Percentiles rank a stretch among this genome's conserved stretches.
Conservation (phyloP, 2,329 filamentous ascomycete species). For the Monosporascus sp. region DNA sequence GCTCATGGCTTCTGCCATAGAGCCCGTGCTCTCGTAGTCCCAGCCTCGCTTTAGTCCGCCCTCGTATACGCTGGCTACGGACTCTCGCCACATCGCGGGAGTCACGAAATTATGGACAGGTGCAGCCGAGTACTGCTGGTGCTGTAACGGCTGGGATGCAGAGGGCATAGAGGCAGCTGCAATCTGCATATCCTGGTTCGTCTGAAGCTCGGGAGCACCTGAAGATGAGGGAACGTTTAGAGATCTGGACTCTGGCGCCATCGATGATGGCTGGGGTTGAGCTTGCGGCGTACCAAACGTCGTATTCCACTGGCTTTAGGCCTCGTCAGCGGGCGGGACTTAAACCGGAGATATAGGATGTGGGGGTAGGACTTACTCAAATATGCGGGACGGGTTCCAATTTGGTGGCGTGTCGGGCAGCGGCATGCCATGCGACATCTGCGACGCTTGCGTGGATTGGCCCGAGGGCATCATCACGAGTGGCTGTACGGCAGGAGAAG, state of each 20-base stretch:
- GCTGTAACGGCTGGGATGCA: constrained; percentile 41
- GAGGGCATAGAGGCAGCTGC: constrained; percentile 39
- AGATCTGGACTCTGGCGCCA: constrained; percentile 42
- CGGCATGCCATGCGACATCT: constrained; percentile 49
- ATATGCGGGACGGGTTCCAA: constrained; percentile 85
- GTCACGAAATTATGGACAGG: constrained; percentile 58
- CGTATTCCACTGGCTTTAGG: constrained; percentile 81
- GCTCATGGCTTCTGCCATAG: constrained; percentile 22
- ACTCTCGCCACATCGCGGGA: constrained; percentile 69
- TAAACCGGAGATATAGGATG: constrained; percentile 4
- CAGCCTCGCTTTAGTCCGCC: constrained; percentile 58
- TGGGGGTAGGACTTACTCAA: constrained; percentile 63
- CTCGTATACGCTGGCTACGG: constrained; percentile 64
- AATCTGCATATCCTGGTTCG: constrained; percentile 48
- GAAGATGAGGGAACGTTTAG: constrained; percentile 49
- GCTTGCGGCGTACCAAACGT: constrained; percentile 74
- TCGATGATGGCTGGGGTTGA: constrained; percentile 37
- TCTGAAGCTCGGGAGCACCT: constrained; percentile 49
- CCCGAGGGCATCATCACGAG: constrained; percentile 62
- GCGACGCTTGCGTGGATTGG: constrained; percentile 50
- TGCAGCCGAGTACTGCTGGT: constrained; percentile 48
- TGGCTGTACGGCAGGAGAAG: constrained; percentile 61
- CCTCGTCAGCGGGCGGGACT: constrained; percentile 16
- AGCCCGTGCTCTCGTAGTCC: constrained; percentile 44
- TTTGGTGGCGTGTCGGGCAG: constrained; percentile 55